phyloP scores from a whole-genome alignment of 179 eudicot genomes.

The Beta lomatogona region DNA sequence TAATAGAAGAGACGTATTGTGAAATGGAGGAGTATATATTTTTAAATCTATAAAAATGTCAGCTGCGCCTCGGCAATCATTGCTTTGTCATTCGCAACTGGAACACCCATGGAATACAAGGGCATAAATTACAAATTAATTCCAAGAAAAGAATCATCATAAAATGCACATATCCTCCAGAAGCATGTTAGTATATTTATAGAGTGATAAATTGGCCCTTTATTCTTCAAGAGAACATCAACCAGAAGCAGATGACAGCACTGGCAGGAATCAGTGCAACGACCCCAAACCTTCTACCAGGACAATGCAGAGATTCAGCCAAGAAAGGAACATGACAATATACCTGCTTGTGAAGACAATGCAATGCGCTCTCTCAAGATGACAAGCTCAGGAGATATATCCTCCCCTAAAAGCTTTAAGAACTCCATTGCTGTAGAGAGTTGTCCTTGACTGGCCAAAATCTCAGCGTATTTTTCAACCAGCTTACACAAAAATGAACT shows the following conservation, averaged over 20 bases:
- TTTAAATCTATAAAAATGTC: neutral
- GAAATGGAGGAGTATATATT: neutral
- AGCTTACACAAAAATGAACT: slow-evolving; percentile 90
- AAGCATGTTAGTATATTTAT: neutral
- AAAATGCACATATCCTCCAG: neutral
- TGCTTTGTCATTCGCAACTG: neutral
- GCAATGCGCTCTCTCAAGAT: slow-evolving; percentile 88
- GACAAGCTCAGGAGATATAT: slow-evolving; percentile 81
- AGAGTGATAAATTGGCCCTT: neutral
- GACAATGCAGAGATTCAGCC: neutral
- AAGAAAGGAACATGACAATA: neutral
- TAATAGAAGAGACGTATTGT: too few relatives aligned
- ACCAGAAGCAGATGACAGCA: neutral
- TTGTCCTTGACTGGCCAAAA: slow-evolving; percentile 98
- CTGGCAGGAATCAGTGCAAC: neutral
- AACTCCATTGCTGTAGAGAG: slow-evolving; percentile 88
- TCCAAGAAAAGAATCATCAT: neutral
- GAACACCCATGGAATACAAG: neutral
- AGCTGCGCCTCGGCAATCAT: neutral
- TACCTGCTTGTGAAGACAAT: slow-evolving; percentile 72
- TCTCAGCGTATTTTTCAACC: slow-evolving; percentile 94
- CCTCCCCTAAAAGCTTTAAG: slow-evolving; percentile 85
- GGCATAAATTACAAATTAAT: neutral
- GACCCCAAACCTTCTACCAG: neutral
- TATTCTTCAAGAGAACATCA: neutral